These are phyloP conservation scores for Sclerotinia nivalis DNA, from an alignment of 2,329 filamentous ascomycete species.

Conservation along the genomic window DNA sequence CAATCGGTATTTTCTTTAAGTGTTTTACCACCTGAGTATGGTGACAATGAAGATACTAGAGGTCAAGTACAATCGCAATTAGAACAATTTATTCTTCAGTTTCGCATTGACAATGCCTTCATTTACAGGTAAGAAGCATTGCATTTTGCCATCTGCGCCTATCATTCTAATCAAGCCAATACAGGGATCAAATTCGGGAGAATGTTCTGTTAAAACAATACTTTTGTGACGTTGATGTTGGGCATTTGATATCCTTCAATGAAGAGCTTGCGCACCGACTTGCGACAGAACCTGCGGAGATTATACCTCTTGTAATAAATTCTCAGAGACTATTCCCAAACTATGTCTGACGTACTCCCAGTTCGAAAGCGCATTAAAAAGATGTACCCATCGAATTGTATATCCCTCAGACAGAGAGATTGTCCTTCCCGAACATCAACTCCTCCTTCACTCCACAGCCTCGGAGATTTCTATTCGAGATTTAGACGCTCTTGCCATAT, in stretches of 20 bases:
- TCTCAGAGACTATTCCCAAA: too few species aligned
- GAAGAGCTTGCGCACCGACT: constrained; percentile 91
- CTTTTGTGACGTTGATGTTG: constrained; percentile 94
- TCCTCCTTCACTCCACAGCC: constrained; percentile 89
- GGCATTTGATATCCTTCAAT: constrained; percentile 92
- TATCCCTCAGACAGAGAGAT: constrained; percentile 70
- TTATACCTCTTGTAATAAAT: constrained; percentile 79
- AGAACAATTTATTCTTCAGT: constrained; percentile 89
- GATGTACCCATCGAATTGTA: constrained; percentile 90
- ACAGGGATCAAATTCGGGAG: constrained; percentile 89
- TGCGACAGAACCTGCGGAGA: constrained; percentile 84
- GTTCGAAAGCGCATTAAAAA: constrained; percentile 89
- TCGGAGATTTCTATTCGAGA: constrained; percentile 92
- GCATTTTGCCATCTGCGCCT: not conserved
- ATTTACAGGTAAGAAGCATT: constrained; percentile 74
- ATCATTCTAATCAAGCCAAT: constrained; percentile 38
- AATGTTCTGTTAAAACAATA: constrained; percentile 94
- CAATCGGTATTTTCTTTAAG: constrained; percentile 84
- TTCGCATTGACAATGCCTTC: constrained; percentile 90
- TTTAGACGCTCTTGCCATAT: constrained; percentile 88
- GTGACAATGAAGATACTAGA: constrained; percentile 64
- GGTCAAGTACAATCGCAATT: constrained; percentile 75
- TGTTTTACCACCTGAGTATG: constrained; percentile 69
- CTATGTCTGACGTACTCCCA: constrained; percentile 44
- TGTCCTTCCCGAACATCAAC: constrained; percentile 83